Evolutionary conservation across 23 red algal species (phyloP), one percentile per base, ranked within the genome.

Genomic region (Cyanidium caldarium): DNA sequence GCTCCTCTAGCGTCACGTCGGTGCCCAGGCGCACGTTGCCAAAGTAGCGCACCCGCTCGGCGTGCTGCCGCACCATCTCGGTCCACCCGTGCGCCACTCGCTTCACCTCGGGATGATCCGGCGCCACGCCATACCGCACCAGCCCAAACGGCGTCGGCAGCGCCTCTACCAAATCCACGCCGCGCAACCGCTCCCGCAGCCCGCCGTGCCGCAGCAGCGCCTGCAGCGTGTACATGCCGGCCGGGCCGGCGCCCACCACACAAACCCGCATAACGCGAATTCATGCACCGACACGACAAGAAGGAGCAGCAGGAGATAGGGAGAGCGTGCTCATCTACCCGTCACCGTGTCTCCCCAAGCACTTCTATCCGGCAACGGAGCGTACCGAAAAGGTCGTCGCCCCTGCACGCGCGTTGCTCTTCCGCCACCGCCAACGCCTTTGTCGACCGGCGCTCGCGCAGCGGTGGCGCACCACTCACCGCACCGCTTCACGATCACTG

Each of bases 81-180:
- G 75, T 72, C 66, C 85, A 87, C n/a, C 34, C 33, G 40, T 42
- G 26, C 12, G 75, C 80, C n/a, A 81, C 82, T 13, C 73, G 73
- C 41, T 85, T 82, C 2, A 81, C 85, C 42, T 81, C 78, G 1
- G 69, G 82, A 57, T 95, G 89, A 38, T 95, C 89, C 20, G 83
- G 82, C 40, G 89, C 74, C 0, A 95, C 82, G 35, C 89, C 89
- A 41, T 87, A 95, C 2, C 89, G 89, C 57, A 95, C 67, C 16
- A 95, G 79, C 25, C 89, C 89, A 41, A 95, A 95, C 2, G 89
- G 89, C 15, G 68, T 67, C 10, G 89, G 83, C 1, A 95, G 76
- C 2, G 40, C 40, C 17, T 95, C 89, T 26, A 95, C 38, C 28
- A 95, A 0, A 36, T 87, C 84, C 5, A 95, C 73, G 1, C 1